Conservation (phyloP, 2,329 filamentous ascomycete genomes). For the Aureobasidium zeae region DNA sequence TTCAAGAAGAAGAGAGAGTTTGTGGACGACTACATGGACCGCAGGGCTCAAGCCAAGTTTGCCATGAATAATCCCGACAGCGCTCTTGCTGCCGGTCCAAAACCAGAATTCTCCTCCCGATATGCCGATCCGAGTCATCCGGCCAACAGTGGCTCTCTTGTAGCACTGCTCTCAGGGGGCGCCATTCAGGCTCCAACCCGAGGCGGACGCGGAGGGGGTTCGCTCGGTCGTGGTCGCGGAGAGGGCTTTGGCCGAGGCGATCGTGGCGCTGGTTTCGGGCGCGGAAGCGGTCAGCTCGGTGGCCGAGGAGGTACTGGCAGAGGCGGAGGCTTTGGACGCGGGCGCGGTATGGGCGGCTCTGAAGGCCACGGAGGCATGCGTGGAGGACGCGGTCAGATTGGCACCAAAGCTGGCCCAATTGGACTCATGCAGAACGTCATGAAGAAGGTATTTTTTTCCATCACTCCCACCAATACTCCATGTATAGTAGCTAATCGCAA, state of each 20-base stretch:
- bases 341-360: too few relatives aligned
- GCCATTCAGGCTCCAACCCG: slow-evolving; percentile 20
- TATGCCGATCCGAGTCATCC: slow-evolving; percentile 46
- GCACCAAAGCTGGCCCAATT: background rate
- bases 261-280: too few relatives aligned
- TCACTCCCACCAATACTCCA: background rate
- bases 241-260: too few relatives aligned
- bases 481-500: background rate
- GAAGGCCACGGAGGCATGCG: background rate
- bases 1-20: slow-evolving; percentile 29
- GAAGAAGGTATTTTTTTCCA: slow-evolving; percentile 19
- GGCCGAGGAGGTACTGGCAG: too few relatives aligned
- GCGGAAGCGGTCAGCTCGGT: too few relatives aligned
- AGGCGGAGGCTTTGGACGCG: too few relatives aligned
- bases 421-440: slow-evolving; percentile 20
- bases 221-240: background rate
- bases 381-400: background rate
- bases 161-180: slow-evolving; percentile 41
- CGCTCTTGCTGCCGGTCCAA: slow-evolving; percentile 23
- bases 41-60: slow-evolving; percentile 39
- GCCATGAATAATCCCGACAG: slow-evolving; percentile 17
- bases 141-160: slow-evolving; percentile 40
- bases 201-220: background rate
- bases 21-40: slow-evolving; percentile 43
- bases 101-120: slow-evolving; percentile 38